Evolutionary conservation across 1,284 basidiomycete species (phyloP), one percentile per base, ranked within the genome.

Genomic region (Apiotrichum sp.): DNA sequence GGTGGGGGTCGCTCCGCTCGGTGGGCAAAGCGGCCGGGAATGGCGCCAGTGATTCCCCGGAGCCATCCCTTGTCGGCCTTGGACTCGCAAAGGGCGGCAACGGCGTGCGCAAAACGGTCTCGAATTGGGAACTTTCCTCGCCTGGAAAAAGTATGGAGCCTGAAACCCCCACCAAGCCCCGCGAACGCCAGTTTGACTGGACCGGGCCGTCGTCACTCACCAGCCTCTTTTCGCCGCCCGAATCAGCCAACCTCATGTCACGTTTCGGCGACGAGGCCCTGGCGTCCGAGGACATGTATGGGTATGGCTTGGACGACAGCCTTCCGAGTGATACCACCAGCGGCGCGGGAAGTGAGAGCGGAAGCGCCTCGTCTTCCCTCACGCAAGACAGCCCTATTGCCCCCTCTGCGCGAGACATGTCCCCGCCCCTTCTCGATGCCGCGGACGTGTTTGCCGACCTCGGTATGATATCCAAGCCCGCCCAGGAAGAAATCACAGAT

Each of bases 91-190:
- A 62, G 45, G 64, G 63, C 29, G 66, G 66, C 32, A 60, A 66
- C 29, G 66, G 64, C 1, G 67, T 73, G 1, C 58, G 71, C 44
- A 70, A 68, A 47, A 62, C 63, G n/a, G 63, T 64, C 52, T 68
- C 67, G 5, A 65, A 67, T 46, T 67, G 62, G 57, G 67, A 72
- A 50, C 46, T 68, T 33, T 70, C 69, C 46, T 62, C 59, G 16
- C 69, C 70, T 38, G 8, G 36, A 8, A 38, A 71, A 6, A 64
- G 63, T 3, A 13, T 8, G 8, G 7, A 7, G 36, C 7, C 8
- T 13, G 69, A 72, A 41, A 53, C 57, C 6, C 45, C 55, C 4
- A 45, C 6, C 11, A 39, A 22, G 7, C 32, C 35, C 33, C n/a
- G n/a, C 13, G 16, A 49, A 38, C 16, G 34, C 13, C 14, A 49